Conservation (phyloP, 2,329 filamentous ascomycete genomes). For the Zalaria obscura region DNA sequence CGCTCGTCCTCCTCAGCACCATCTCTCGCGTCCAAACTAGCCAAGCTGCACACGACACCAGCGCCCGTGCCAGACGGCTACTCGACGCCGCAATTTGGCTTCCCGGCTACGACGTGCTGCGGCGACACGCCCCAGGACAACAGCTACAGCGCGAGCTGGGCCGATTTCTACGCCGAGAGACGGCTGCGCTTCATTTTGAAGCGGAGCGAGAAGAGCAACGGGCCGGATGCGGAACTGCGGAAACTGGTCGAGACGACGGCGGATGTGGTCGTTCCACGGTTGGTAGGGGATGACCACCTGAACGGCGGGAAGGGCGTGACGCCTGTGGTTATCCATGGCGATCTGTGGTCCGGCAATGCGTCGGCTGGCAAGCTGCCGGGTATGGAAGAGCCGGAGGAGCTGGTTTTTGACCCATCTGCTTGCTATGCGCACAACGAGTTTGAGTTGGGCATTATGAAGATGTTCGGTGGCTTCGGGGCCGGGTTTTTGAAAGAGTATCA, state of each 20-base stretch:
- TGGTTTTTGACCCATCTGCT: slow-evolving; percentile 69
- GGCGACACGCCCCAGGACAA: slow-evolving; percentile 77
- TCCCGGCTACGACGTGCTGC: slow-evolving; percentile 74
- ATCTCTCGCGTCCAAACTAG: slow-evolving; percentile 62
- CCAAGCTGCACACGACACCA: slow-evolving; percentile 61
- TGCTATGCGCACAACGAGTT: slow-evolving; percentile 83
- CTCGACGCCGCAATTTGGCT: slow-evolving; percentile 58
- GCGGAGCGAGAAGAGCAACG: slow-evolving; percentile 46
- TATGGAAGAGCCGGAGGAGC: slow-evolving; percentile 46
- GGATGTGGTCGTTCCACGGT: slow-evolving; percentile 51
- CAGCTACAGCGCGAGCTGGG: slow-evolving; percentile 57
- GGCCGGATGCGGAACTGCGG: slow-evolving; percentile 47
- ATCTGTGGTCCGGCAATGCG: slow-evolving; percentile 87
- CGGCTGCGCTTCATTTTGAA: slow-evolving; percentile 52
- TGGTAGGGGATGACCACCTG: slow-evolving; percentile 57
- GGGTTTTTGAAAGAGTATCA: slow-evolving; percentile 69
- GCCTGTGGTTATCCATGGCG: slow-evolving; percentile 80
- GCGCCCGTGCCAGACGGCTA: slow-evolving; percentile 50
- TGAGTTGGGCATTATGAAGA: slow-evolving; percentile 85
- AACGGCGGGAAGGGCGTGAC: slow-evolving; percentile 44
- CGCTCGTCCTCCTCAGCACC: slow-evolving; percentile 21
- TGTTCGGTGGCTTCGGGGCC: slow-evolving; percentile 79
- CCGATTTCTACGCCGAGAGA: slow-evolving; percentile 71
- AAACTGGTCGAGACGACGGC: slow-evolving; percentile 52
- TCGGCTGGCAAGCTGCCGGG: slow-evolving; percentile 48